Percentiles rank a stretch among this genome's conserved stretches.
Conservation (phyloP, 768 basidiomycete species). For the Psilocybe cubensis region DNA sequence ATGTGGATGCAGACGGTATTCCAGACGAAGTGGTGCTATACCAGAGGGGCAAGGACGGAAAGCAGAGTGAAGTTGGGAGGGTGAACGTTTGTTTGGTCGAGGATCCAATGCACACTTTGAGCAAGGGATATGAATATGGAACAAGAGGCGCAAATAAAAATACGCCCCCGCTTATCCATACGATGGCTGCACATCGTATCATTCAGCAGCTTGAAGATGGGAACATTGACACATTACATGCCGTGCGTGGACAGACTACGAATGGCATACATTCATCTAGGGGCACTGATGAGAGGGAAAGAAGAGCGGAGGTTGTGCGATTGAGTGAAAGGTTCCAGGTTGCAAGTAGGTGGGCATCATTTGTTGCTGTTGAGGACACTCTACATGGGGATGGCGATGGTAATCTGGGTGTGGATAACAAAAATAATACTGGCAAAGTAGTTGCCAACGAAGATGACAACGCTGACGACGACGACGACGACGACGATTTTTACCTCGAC, state of each 20-base stretch:
- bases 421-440: neutral
- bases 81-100: no score
- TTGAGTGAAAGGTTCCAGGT: conserved; percentile 9
- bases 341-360: conserved; percentile 7
- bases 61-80: no score
- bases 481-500: neutral
- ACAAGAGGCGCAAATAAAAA: neutral
- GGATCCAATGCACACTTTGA: no score
- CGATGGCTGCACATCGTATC: conserved; percentile 6
- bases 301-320: neutral
- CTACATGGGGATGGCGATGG: neutral
- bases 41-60: no score
- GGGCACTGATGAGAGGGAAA: conserved; percentile 3
- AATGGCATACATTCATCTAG: no score
- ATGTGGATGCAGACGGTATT: neutral
- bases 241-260: no score
- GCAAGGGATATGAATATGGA: no score
- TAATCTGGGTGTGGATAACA: neutral
- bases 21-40: conserved; percentile 1
- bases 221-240: conserved; percentile 5
- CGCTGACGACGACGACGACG: neutral
- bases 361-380: conserved; percentile 5
- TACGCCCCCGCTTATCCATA: conserved; percentile 6
- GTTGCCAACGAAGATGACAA: neutral
- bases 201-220: conserved; percentile 12